Evolutionary conservation across 768 basidiomycete species (phyloP).

Genomic region (Calocybe gangraenosa): DNA sequence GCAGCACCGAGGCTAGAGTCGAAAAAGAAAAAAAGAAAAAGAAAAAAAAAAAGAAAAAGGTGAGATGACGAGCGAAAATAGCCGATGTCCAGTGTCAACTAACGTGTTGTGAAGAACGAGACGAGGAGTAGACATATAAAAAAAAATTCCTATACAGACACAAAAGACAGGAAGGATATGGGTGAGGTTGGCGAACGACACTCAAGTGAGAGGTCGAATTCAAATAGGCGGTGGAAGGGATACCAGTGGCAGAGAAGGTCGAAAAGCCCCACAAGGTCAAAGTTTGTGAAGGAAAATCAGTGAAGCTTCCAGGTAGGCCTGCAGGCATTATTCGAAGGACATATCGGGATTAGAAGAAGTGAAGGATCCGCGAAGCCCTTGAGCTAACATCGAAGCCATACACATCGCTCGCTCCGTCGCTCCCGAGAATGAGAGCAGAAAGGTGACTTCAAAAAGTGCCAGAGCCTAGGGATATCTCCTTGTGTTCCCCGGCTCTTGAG

Average conservation of each 20-base stretch:
- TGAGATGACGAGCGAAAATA: neutral
- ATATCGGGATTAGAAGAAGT: slow-evolving; percentile 15
- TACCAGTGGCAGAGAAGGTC: slow-evolving; percentile 3
- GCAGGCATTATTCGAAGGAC: slow-evolving; percentile 7
- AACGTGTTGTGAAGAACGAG: slow-evolving; percentile 19
- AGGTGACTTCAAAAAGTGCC: no score
- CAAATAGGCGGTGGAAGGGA: slow-evolving; percentile 8
- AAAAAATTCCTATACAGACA: neutral
- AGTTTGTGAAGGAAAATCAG: neutral
- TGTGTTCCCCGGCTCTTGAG: no score
- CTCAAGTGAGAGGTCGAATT: slow-evolving; percentile 10
- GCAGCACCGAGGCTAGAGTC: slow-evolving; percentile 49
- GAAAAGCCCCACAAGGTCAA: no score
- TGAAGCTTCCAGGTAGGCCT: slow-evolving; percentile 13
- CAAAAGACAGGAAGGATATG: slow-evolving; percentile 2
- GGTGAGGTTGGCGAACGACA: slow-evolving; percentile 2
- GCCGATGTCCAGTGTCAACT: slow-evolving; percentile 2
- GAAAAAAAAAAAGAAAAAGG: neutral
- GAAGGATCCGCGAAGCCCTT: slow-evolving; percentile 16
- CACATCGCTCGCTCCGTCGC: neutral
- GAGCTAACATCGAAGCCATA: slow-evolving; percentile 18
- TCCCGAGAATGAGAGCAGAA: neutral
- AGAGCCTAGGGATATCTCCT: no score
- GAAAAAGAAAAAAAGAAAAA: neutral
- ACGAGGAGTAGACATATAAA: slow-evolving; percentile 10